Evolutionary conservation across 345 rosid genomes (phyloP).

Genomic region (Toxicodendron radicans): DNA sequence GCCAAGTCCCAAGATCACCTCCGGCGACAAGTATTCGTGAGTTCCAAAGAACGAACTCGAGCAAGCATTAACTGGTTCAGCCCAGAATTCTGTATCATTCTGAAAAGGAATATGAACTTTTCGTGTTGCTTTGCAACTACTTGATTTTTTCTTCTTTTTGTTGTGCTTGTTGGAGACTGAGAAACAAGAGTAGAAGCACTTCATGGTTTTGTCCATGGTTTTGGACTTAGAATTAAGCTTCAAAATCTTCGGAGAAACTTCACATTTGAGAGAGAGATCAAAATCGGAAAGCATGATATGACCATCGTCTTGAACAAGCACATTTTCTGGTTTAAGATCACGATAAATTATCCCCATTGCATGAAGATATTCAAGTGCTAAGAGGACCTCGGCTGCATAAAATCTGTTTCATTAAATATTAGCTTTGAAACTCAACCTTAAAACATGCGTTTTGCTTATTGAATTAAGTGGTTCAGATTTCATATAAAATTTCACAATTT

Average conservation of each 20-base stretch:
- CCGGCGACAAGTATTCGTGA: slow-evolving; percentile 67
- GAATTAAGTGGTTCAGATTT: too few relatives aligned
- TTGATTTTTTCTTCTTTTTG: neutral
- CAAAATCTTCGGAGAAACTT: neutral
- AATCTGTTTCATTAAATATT: neutral
- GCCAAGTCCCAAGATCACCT: slow-evolving; percentile 60
- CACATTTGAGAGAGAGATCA: neutral
- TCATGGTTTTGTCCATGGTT: neutral
- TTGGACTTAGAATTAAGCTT: neutral
- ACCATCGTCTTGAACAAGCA: slow-evolving; percentile 4
- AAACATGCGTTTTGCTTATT: too few relatives aligned
- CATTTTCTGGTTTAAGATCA: slow-evolving; percentile 14
- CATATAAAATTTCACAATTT: too few relatives aligned
- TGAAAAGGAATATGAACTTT: slow-evolving; percentile 13
- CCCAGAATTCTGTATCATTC: slow-evolving; percentile 15
- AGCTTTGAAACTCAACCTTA: too few relatives aligned
- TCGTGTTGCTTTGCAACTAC: neutral
- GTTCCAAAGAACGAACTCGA: slow-evolving; percentile 80
- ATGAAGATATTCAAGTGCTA: slow-evolving; percentile 13
- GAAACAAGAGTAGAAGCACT: neutral
- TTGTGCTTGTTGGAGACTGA: neutral
- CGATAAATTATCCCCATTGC: slow-evolving; percentile 5
- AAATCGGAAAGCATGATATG: slow-evolving; percentile 12
- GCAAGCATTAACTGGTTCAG: slow-evolving; percentile 56
- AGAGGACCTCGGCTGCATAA: neutral